Evolutionary conservation across 164 flowering plant genomes (phyloP).

Genomic region (Chloranthus sessilifolius): DNA sequence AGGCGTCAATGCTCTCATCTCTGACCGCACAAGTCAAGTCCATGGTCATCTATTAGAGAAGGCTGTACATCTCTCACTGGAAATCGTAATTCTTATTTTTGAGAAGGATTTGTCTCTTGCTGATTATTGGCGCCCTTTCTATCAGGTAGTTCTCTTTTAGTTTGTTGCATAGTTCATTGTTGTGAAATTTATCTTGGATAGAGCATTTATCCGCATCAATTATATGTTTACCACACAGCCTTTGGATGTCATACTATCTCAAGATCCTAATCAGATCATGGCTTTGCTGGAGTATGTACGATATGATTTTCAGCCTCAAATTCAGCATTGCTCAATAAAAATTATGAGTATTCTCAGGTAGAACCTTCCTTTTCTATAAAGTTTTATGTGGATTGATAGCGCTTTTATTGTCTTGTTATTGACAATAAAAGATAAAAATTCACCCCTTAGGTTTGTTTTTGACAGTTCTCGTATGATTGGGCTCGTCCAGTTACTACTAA

Average conservation of each 20-base stretch:
- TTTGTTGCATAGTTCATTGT: background rate
- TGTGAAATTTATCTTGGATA: background rate
- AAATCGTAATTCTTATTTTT: conserved; percentile 72
- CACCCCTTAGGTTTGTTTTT: background rate
- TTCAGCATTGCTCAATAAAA: conserved; percentile 83
- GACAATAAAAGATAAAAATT: too few relatives aligned
- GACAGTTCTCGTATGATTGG: conserved; percentile 89
- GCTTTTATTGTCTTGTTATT: background rate
- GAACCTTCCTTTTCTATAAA: background rate
- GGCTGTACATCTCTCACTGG: conserved; percentile 81
- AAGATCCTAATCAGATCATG: conserved; percentile 79
- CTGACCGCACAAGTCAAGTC: conserved; percentile 64
- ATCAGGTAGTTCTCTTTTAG: conserved; percentile 48
- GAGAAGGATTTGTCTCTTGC: conserved; percentile 77
- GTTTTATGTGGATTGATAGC: background rate
- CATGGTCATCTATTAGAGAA: conserved; percentile 87
- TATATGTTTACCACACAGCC: conserved; percentile 49
- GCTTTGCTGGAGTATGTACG: conserved; percentile 89
- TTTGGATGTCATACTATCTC: conserved; percentile 81
- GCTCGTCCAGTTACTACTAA: conserved; percentile 73
- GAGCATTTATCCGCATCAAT: background rate
- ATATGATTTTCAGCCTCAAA: conserved; percentile 74
- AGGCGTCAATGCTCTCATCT: conserved; percentile 65
- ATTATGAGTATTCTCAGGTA: conserved; percentile 84
- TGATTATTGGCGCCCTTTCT: conserved; percentile 94